Evolutionary conservation across 169 alveolate genomes (phyloP).

Genomic region (Plasmodium gonderi): DNA sequence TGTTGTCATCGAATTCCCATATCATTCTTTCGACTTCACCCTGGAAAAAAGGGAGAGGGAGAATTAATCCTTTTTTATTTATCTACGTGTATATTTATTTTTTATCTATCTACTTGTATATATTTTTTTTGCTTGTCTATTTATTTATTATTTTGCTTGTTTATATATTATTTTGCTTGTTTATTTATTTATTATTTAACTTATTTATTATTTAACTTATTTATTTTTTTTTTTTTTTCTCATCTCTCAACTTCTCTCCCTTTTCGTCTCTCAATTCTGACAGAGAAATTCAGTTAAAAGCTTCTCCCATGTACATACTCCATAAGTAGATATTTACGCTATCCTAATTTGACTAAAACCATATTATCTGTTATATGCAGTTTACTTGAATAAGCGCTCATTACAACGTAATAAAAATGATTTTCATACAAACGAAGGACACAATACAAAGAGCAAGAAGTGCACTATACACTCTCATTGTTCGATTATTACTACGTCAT

Average conservation of each 20-base stretch:
- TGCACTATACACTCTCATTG: background rate
- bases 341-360: background rate
- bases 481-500: background rate
- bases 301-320: background rate
- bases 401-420: too few relatives aligned
- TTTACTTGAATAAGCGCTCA: too few relatives aligned
- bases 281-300: background rate
- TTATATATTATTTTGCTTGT: too few relatives aligned
- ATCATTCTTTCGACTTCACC: slow-evolving; percentile 73
- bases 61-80: background rate
- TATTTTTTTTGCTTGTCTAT: too few relatives aligned
- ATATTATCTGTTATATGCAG: background rate
- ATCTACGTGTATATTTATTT: background rate
- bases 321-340: background rate
- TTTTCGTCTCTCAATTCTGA: background rate
- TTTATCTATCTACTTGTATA: background rate
- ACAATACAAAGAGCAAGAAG: background rate
- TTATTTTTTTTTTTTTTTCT: too few relatives aligned
- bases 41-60: slow-evolving; percentile 9
- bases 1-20: slow-evolving; percentile 70
- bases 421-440: too few relatives aligned
- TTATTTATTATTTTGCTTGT: too few relatives aligned
- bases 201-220: too few relatives aligned
- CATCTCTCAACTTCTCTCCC: too few relatives aligned
- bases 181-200: too few relatives aligned